Conservation (phyloP, 352 stramenopile species). For the Phytophthora fragariae region DNA sequence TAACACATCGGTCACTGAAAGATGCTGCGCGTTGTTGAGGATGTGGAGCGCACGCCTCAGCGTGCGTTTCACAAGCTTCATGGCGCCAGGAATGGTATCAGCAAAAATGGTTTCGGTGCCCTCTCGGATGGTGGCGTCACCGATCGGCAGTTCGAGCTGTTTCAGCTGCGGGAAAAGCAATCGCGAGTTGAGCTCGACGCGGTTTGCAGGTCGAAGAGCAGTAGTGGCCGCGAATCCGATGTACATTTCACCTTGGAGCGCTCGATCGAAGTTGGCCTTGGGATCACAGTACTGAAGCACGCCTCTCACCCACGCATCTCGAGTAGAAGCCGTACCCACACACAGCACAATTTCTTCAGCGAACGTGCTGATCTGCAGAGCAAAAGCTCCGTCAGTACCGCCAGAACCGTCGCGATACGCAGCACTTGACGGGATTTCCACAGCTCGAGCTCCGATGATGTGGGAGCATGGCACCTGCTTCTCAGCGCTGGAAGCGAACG, state of each 20-base stretch:
- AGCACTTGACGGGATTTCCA: conserved; percentile 36
- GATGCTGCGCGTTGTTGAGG: conserved; percentile 41
- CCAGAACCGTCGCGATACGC: conserved; percentile 16
- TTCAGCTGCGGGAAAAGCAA: conserved; percentile 58
- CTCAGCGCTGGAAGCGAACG: conserved; percentile 62
- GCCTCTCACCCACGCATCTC: conserved; percentile 71
- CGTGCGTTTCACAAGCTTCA: conserved; percentile 41
- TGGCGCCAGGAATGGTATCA: conserved; percentile 16
- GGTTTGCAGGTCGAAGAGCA: conserved; percentile 56
- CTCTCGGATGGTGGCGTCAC: conserved; percentile 5
- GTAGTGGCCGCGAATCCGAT: conserved; percentile 48
- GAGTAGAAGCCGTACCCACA: conserved; percentile 63
- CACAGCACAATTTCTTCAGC: conserved; percentile 82
- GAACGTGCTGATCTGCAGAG: conserved; percentile 76
- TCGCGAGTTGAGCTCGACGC: conserved; percentile 70
- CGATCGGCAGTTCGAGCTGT: background rate
- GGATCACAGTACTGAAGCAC: conserved; percentile 65
- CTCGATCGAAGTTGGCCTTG: conserved; percentile 55
- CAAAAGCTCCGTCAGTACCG: conserved; percentile 47
- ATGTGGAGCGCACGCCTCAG: conserved; percentile 50
- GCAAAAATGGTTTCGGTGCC: conserved; percentile 12
- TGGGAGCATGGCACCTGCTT: conserved; percentile 53
- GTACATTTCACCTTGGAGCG: conserved; percentile 43
- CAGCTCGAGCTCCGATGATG: conserved; percentile 62
- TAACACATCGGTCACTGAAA: conserved; percentile 57